Conservation (phyloP, 2,329 filamentous ascomycete species). For the Botryotinia globosa region DNA sequence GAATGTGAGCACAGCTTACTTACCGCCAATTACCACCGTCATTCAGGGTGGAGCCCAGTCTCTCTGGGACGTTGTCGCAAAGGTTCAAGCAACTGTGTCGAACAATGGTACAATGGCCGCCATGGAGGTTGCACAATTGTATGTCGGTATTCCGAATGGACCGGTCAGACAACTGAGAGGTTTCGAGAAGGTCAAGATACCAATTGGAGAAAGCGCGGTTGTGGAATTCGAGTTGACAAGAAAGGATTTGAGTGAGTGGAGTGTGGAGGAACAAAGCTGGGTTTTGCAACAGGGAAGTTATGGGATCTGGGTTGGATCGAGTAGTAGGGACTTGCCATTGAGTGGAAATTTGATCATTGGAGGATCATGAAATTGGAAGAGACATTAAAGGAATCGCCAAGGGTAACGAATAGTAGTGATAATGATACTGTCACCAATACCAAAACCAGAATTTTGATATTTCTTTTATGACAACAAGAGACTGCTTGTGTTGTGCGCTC, state of each 20-base stretch:
- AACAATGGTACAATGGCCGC: conserved; percentile 48
- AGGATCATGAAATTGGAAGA: background rate
- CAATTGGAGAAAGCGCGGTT: conserved; percentile 44
- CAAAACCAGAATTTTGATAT: background rate
- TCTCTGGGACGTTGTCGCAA: conserved; percentile 53
- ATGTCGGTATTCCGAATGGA: conserved; percentile 37
- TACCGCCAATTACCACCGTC: background rate
- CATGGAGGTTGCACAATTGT: conserved; percentile 37
- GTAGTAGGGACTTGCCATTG: conserved; percentile 12
- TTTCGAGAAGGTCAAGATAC: conserved; percentile 56
- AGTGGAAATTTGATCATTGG: conserved; percentile 11
- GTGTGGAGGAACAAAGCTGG: conserved; percentile 59
- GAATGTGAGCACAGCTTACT: background rate
- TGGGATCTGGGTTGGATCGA: conserved; percentile 16
- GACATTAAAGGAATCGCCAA: background rate
- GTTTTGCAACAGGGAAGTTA: conserved; percentile 21
- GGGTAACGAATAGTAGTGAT: background rate
- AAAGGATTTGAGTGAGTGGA: conserved; percentile 63
- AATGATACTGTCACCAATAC: background rate
- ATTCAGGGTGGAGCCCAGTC: conserved; percentile 50
- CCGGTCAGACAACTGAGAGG: conserved; percentile 61
- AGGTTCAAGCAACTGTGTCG: conserved; percentile 47
- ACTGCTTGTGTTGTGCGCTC: background rate
- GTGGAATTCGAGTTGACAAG: conserved; percentile 53
- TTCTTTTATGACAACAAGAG: background rate